Conservation (phyloP, 306 rosid genomes). For the Gleditsia sinensis region DNA sequence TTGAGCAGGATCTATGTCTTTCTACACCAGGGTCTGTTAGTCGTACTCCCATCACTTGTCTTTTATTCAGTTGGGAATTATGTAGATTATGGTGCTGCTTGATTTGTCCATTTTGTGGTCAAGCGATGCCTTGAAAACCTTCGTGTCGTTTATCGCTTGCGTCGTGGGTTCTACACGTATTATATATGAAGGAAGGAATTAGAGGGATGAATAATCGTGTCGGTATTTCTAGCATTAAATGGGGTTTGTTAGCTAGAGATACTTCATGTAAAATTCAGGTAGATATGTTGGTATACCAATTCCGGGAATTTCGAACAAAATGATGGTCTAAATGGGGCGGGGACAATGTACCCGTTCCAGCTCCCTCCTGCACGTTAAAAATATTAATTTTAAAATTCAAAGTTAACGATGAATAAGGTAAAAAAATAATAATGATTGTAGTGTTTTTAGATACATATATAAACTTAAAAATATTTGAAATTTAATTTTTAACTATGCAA, state of each 20-base stretch:
- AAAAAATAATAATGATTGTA: too few species aligned
- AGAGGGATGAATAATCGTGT: conserved; percentile 10
- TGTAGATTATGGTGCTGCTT: conserved; percentile 34
- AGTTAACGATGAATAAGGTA: too few species aligned
- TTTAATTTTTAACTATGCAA: too few species aligned
- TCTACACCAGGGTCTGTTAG: conserved; percentile 11
- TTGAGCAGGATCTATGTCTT: conserved; percentile 6
- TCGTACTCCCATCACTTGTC: conserved; percentile 24
- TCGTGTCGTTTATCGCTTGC: neutral
- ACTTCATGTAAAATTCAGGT: neutral
- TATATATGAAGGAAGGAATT: neutral
- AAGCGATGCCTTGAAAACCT: conserved; percentile 17
- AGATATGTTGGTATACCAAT: neutral
- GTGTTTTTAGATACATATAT: too few species aligned
- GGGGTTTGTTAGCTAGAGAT: conserved; percentile 3
- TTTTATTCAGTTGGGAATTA: conserved; percentile 18
- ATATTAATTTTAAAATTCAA: too few species aligned
- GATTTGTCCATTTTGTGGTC: conserved; percentile 38
- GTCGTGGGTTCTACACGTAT: neutral
- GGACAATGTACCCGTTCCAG: too few species aligned
- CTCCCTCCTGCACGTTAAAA: too few species aligned
- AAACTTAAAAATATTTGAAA: too few species aligned
- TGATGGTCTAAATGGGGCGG: too few species aligned
- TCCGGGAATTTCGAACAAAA: neutral
- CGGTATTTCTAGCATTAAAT: neutral